Conservation (phyloP, 2,329 filamentous ascomycete genomes). For the Plectosphaerella sp. region DNA sequence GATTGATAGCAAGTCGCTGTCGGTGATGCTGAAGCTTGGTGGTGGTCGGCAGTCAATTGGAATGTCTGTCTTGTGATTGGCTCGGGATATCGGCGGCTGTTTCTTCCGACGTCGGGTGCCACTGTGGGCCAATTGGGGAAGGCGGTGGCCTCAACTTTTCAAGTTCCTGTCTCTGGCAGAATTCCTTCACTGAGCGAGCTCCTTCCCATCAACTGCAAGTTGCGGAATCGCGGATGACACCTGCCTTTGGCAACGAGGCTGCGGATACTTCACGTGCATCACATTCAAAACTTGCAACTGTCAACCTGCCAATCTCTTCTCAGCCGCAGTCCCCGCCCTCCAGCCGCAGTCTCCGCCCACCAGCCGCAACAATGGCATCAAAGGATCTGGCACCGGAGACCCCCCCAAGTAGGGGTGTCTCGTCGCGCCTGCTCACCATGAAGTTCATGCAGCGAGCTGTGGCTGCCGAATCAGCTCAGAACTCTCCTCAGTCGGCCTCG, state of each 20-base stretch:
- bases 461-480: conserved; percentile 40
- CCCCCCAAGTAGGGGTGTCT: conserved; percentile 61
- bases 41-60: conserved; percentile 2
- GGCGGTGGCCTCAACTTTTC: neutral
- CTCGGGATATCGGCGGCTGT: neutral
- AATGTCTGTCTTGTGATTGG: conserved; percentile 1
- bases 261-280: no score
- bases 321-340: neutral
- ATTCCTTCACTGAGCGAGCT: neutral
- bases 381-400: conserved; percentile 43
- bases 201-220: neutral
- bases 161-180: neutral
- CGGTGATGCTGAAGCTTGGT: neutral
- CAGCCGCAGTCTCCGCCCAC: neutral
- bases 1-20: conserved; percentile 11
- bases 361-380: neutral
- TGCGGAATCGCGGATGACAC: neutral
- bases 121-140: neutral
- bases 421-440: conserved; percentile 85
- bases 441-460: conserved; percentile 95
- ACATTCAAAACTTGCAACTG: no score
- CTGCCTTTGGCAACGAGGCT: no score
- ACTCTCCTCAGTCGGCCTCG: conserved; percentile 40
- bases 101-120: no score
- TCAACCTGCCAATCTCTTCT: neutral